phyloP scores from a whole-genome alignment of 163 green algal genomes.

The Scenedesmus sp. region DNA sequence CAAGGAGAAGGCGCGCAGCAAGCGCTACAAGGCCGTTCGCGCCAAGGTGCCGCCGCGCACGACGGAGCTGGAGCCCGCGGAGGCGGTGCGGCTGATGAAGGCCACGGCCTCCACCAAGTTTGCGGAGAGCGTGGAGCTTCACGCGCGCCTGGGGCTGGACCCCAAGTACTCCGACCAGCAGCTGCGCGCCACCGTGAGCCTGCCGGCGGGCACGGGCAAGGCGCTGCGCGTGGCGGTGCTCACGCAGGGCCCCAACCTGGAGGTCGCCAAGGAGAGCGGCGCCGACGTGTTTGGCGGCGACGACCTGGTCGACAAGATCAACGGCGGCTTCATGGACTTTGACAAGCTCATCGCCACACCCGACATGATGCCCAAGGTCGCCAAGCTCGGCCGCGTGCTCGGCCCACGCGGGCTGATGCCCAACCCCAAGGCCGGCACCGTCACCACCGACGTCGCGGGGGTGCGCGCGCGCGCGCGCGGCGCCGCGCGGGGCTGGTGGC shows the following conservation, averaged over 20 bases:
- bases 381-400: conserved; percentile 95
- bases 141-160: conserved; percentile 84
- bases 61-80: conserved; percentile 64
- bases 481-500: no score
- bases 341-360: conserved; percentile 99
- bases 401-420: conserved; percentile 98
- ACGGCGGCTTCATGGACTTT: conserved; percentile 96
- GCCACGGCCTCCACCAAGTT: conserved; percentile 89
- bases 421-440: conserved; percentile 99
- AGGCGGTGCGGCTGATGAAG: conserved; percentile 76
- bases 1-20: conserved; percentile 59
- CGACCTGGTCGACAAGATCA: conserved; percentile 96
- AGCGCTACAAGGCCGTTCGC: conserved; percentile 64
- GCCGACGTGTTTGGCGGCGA: conserved; percentile 93
- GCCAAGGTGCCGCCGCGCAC: conserved; percentile 52
- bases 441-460: conserved; percentile 88
- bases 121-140: conserved; percentile 94
- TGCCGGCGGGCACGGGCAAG: conserved; percentile 96
- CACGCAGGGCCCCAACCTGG: conserved; percentile 88
- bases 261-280: conserved; percentile 88
- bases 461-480: conserved; percentile 51
- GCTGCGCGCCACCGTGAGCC: conserved; percentile 93
- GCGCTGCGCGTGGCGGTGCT: conserved; percentile 94
- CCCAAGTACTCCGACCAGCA: conserved; percentile 98
- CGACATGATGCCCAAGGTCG: conserved; percentile 99